Base-by-base conservation (phyloP, 306 rosid species). In the Cucurbita maxima region DNA sequence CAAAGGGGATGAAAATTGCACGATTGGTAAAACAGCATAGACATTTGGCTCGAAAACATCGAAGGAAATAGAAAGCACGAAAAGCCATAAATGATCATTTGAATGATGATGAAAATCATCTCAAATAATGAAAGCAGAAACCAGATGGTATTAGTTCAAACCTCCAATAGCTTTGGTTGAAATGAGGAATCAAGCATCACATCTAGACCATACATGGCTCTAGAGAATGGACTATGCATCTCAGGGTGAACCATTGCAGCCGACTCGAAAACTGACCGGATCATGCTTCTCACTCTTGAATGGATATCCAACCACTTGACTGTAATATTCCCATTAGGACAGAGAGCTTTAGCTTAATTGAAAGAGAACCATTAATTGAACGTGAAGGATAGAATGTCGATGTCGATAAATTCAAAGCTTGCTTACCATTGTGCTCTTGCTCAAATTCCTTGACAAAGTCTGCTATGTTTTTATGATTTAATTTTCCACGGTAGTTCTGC, bases 191-290 rank as follows among this genome's bases (percentile, higher is more conserved):
- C 98, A 74, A 94, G 85, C 97, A 90, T 94, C 84, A 94, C 96
- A 87, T 89, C 98, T 56, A 94, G 76, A 30, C 98, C 98, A 57
- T 90, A 94, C 51, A 94, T 89, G 77, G 98, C 96, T 83, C 97
- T 86, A 5, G 98, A 89, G 52, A 66, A 76, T 73, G 92, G 88
- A 78, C 75, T 81, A 51, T 86, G 92, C 98, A 94, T 94, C 88
- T 89, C 97, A 4, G 97, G 92, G 81, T 94, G 98, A 54, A 85
- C 82, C 57, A 57, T 76, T 25, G 91, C 89, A 48, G 97, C 98
- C 4, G 96, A 89, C 83, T 87, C 97, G 9, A 94, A 94, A 76
- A 90, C 94, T 0, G 87, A 87, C 57, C 91, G 85, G 76, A 94
- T 86, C 97, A 90, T 84, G 34, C 48, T 85, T 59, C 78, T 79